Percentiles rank a stretch among this genome's conserved stretches.
Evolutionary conservation across 495 filamentous ascomycete genomes (phyloP).

Genomic region (Aspergillus incahuasiensis): DNA sequence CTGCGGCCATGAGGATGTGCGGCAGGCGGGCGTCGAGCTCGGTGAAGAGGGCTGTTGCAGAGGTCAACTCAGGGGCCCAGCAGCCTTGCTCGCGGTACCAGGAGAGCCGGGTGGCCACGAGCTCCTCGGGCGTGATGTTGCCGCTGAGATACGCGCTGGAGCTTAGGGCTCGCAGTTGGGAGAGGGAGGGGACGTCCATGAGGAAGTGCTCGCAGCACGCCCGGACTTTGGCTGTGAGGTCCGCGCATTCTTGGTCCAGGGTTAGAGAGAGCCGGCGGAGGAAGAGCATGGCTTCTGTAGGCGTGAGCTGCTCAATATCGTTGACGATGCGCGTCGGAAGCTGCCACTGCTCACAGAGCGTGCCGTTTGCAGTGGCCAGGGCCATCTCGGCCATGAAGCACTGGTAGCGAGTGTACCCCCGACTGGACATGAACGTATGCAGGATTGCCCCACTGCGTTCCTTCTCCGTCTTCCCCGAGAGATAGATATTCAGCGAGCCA

Average conservation of each 20-base stretch:
- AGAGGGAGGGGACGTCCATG: constrained; percentile 9
- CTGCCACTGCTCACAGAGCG: constrained; percentile 15
- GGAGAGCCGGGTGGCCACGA: constrained; percentile 11
- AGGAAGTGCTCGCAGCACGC: constrained; percentile 16
- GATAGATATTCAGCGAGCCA: constrained; percentile 11
- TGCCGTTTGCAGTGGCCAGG: constrained; percentile 20
- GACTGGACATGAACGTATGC: constrained; percentile 43
- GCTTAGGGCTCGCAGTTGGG: constrained; percentile 10
- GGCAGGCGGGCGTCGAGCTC: constrained; percentile 11
- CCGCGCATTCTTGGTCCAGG: constrained; percentile 2
- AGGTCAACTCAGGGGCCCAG: constrained; percentile 1
- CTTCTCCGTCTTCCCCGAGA: constrained; percentile 11
- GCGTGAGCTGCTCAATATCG: constrained; percentile 40
- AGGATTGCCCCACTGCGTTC: constrained; percentile 11
- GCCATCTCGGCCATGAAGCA: constrained; percentile 40
- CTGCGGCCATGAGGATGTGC: constrained; percentile 2
- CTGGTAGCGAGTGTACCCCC: constrained; percentile 32
- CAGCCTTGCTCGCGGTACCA: constrained; percentile 13
- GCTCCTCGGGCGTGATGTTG: constrained; percentile 5
- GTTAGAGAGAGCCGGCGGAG: constrained; percentile 18
- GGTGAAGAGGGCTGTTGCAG: constrained; percentile 3
- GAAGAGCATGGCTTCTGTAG: constrained; percentile 35
- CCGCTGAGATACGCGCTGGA: constrained; percentile 14
- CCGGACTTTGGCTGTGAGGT: constrained; percentile 8
- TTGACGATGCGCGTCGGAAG: constrained; percentile 30